These are phyloP conservation scores for Trichoderma koningii DNA, from an alignment of 2,329 filamentous ascomycete species.

Conservation along the genomic window DNA sequence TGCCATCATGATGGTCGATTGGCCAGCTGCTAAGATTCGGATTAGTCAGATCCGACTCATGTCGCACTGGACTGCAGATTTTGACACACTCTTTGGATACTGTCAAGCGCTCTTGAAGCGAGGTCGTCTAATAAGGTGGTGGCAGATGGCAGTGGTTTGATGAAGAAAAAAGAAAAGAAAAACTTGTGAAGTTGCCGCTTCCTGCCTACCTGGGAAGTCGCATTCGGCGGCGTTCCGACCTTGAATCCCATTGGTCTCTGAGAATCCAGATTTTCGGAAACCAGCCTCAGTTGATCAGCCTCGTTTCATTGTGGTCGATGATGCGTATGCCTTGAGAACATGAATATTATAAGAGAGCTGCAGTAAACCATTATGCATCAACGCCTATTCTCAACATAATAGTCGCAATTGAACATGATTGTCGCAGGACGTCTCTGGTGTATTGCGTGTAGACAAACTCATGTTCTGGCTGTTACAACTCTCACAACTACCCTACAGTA, in stretches of 20 bases:
- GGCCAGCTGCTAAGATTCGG: slow-evolving; percentile 6
- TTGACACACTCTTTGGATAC: neutral
- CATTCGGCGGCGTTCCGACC: neutral
- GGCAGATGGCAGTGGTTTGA: no score
- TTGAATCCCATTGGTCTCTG: neutral
- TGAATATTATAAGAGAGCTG: no score
- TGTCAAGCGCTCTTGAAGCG: neutral
- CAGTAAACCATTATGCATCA: no score
- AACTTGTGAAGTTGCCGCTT: neutral
- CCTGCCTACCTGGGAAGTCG: neutral
- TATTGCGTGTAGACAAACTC: no score
- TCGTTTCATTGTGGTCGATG: no score
- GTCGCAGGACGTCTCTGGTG: no score
- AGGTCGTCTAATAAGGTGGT: neutral
- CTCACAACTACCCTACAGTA: no score
- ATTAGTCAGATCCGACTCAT: neutral
- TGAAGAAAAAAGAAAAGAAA: neutral
- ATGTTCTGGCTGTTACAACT: no score
- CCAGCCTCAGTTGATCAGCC: neutral
- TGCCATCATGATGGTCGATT: slow-evolving; percentile 3
- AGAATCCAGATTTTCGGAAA: neutral
- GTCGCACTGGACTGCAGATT: neutral
- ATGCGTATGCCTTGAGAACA: no score
- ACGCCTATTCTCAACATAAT: no score
- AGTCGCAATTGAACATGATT: no score